A percentile compares a stretch with the other conserved stretches of the same genome.
These are phyloP conservation scores for Glaciozyma antarctica DNA, from an alignment of 768 basidiomycete species.

Conservation along the genomic window DNA sequence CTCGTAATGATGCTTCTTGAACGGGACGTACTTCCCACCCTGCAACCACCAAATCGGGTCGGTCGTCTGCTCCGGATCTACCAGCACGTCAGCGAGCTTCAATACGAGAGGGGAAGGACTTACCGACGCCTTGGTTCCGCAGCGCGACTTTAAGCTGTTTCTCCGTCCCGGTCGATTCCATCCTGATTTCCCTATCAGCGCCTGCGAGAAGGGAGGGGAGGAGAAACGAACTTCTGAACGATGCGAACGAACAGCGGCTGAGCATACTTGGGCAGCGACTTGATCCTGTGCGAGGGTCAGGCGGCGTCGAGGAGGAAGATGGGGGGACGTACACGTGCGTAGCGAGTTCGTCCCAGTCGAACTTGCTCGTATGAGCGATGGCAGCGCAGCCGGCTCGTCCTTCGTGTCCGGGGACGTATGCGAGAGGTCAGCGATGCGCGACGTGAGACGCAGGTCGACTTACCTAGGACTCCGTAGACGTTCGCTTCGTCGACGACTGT, in stretches of 20 bases:
- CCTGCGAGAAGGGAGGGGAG: background rate
- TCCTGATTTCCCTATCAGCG: background rate
- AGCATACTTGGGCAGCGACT: constrained; percentile 25
- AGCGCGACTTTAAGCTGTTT: constrained; percentile 22
- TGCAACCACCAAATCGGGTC: constrained; percentile 24
- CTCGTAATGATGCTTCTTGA: constrained; percentile 14
- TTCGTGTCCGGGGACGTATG: constrained; percentile 22
- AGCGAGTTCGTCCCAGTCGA: constrained; percentile 17
- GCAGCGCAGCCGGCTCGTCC: constrained; percentile 31
- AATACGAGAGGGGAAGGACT: background rate
- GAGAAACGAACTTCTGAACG: constrained; percentile 15
- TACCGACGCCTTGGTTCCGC: constrained; percentile 25
- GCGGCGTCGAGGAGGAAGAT: too few relatives aligned
- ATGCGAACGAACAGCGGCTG: constrained; percentile 26
- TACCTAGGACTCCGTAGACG: constrained; percentile 27
- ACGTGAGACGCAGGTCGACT: background rate
- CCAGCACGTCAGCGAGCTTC: background rate
- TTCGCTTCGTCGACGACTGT: constrained; percentile 15
- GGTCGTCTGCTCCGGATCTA: constrained; percentile 6
- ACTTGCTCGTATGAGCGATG: background rate
- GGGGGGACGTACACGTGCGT: constrained; percentile 9
- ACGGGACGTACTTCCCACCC: constrained; percentile 7
- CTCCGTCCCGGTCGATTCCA: constrained; percentile 11
- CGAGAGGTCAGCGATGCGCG: background rate
- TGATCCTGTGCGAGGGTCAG: background rate